These are phyloP conservation scores for Moesziomyces sp. DNA, from an alignment of 1,284 basidiomycete species.

Conservation along the genomic window DNA sequence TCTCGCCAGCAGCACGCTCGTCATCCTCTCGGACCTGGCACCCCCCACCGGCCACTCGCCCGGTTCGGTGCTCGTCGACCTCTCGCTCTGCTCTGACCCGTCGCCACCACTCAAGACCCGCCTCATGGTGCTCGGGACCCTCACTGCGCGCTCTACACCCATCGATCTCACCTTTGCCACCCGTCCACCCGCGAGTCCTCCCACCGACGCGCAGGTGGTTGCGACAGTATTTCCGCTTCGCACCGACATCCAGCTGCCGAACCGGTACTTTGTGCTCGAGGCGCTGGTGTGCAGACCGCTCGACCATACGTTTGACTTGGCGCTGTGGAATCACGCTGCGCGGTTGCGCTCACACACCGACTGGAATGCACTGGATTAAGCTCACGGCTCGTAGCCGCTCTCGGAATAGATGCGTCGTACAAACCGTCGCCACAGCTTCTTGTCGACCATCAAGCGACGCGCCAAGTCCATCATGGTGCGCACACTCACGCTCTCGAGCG, in stretches of 20 bases:
- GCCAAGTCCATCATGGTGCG: conserved; percentile 80
- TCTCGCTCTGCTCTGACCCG: conserved; percentile 21
- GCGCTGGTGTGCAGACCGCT: conserved; percentile 22
- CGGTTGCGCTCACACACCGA: conserved; percentile 19
- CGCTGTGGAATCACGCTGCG: conserved; percentile 33
- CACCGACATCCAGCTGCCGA: conserved; percentile 3
- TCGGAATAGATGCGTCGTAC: conserved; percentile 75
- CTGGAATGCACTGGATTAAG: not conserved
- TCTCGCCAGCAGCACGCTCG: conserved; percentile 9
- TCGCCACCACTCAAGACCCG: conserved; percentile 19
- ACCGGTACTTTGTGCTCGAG: conserved; percentile 30
- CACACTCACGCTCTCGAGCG: conserved; percentile 81
- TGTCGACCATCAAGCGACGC: conserved; percentile 73
- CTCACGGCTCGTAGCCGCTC: conserved; percentile 17
- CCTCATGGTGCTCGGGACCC: conserved; percentile 35
- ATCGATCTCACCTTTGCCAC: conserved; percentile 5
- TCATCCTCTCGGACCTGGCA: conserved; percentile 19
- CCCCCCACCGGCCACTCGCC: not conserved
- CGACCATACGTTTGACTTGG: conserved; percentile 18
- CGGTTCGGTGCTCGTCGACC: conserved; percentile 23
- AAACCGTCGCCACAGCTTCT: conserved; percentile 77
- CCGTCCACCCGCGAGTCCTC: too few relatives aligned
- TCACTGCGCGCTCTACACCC: not conserved
- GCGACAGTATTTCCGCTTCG: not conserved
- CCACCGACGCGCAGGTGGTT: not conserved